Conservation (phyloP, 2,329 filamentous ascomycete species). For the Sclerotinia borealis region DNA sequence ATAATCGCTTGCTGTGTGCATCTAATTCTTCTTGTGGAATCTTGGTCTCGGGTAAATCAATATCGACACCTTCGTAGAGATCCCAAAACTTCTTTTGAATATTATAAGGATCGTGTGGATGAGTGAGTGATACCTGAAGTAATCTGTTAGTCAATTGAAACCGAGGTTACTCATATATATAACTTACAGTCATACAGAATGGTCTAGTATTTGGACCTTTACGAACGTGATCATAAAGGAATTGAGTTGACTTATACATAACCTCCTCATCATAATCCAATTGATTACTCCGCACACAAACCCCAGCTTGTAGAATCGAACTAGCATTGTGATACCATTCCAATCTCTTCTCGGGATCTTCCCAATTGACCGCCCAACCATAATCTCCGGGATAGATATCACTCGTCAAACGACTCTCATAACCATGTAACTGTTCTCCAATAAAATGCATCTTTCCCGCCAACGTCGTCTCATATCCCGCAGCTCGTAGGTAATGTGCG, state of each 20-base stretch:
- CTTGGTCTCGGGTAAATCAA: constrained; percentile 70
- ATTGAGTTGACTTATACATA: constrained; percentile 75
- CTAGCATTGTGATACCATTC: constrained; percentile 98
- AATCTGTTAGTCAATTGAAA: neutral
- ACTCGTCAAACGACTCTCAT: constrained; percentile 85
- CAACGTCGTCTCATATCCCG: constrained; percentile 83
- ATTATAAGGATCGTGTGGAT: constrained; percentile 91
- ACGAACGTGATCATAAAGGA: constrained; percentile 85
- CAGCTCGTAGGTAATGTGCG: constrained; percentile 79
- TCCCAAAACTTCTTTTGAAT: constrained; percentile 95
- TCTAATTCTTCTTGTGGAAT: constrained; percentile 80
- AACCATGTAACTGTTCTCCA: constrained; percentile 89
- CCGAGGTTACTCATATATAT: neutral
- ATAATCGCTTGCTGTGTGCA: constrained; percentile 76
- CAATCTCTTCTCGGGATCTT: constrained; percentile 74
- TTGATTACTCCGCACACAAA: constrained; percentile 87
- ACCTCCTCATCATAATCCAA: constrained; percentile 95
- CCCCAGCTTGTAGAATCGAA: constrained; percentile 83
- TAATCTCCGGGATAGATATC: constrained; percentile 95
- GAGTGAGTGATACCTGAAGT: constrained; percentile 66
- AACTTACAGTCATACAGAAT: constrained; percentile 66
- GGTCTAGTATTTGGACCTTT: constrained; percentile 66
- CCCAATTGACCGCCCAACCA: constrained; percentile 94
- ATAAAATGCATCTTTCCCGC: constrained; percentile 98
- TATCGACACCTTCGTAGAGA: constrained; percentile 81